Percentiles rank a stretch among this genome's conserved stretches.
These are phyloP conservation scores for Septoria linicola DNA, from an alignment of 2,329 filamentous ascomycete species.

Conservation along the genomic window DNA sequence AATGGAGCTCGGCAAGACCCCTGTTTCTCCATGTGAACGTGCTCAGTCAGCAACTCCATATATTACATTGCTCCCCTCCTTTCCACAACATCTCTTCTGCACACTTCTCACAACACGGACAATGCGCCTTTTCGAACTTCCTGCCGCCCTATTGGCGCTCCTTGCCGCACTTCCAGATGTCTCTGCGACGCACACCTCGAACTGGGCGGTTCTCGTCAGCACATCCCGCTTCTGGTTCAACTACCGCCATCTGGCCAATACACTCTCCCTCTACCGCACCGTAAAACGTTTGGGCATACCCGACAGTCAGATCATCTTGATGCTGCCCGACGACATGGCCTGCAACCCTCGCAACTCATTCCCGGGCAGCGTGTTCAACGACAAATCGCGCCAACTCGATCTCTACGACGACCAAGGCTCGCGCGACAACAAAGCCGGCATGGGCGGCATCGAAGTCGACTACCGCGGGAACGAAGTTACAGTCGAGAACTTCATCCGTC, in stretches of 20 bases:
- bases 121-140: constrained; percentile 32
- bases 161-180: constrained; percentile 40
- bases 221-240: constrained; percentile 99
- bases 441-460: constrained; percentile 79
- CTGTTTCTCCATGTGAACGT: constrained; percentile 2
- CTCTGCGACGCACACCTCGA: constrained; percentile 82
- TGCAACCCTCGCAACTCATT: constrained; percentile 99
- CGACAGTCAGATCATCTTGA: constrained; percentile 98
- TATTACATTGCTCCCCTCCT: neutral
- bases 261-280: constrained; percentile 93
- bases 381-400: constrained; percentile 91
- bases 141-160: constrained; percentile 31
- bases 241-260: constrained; percentile 96
- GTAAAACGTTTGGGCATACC: constrained; percentile 97
- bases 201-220: constrained; percentile 98
- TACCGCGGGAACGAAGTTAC: constrained; percentile 98
- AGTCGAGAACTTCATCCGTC: constrained; percentile 95
- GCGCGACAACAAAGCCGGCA: constrained; percentile 30
- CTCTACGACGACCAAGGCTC: constrained; percentile 73
- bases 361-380: constrained; percentile 96
- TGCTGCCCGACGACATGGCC: constrained; percentile 99
- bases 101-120: neutral
- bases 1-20: constrained; percentile 10
- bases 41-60: neutral
- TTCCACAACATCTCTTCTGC: no score